These are phyloP conservation scores for Auriscalpium vulgare DNA, from an alignment of 768 basidiomycete genomes.

Conservation along the genomic window DNA sequence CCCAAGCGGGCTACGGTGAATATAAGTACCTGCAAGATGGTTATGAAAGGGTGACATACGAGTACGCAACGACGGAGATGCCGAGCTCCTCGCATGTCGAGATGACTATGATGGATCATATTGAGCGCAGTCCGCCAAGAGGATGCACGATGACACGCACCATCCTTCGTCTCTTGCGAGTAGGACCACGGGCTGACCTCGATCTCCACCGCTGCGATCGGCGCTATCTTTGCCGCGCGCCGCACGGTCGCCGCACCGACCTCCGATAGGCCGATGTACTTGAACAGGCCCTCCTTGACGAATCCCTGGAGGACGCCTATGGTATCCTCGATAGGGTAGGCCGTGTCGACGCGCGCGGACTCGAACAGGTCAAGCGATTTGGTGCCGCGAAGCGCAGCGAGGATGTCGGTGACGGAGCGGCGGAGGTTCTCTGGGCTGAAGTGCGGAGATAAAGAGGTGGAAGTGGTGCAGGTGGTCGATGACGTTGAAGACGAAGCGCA, in stretches of 20 bases:
- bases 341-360: conserved; percentile 38
- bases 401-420: conserved; percentile 39
- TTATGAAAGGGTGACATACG: conserved; percentile 25
- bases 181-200: conserved; percentile 60
- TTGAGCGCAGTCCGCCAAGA: too few relatives aligned
- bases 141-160: conserved; percentile 14
- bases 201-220: conserved; percentile 55
- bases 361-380: conserved; percentile 58
- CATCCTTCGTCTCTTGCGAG: conserved; percentile 41
- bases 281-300: conserved; percentile 47
- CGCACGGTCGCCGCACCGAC: conserved; percentile 39
- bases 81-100: conserved; percentile 46
- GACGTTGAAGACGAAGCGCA: too few relatives aligned
- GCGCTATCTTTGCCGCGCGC: conserved; percentile 37
- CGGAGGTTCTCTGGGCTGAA: conserved; percentile 33
- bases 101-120: conserved; percentile 30
- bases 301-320: conserved; percentile 36
- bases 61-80: conserved; percentile 53
- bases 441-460: not conserved
- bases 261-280: conserved; percentile 55
- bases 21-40: too few relatives aligned
- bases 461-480: too few relatives aligned
- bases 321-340: conserved; percentile 37
- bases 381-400: conserved; percentile 37
- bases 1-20: conserved; percentile 37